phyloP scores from a whole-genome alignment of 1,284 basidiomycete species.

The Fomitopsis pinicola region DNA sequence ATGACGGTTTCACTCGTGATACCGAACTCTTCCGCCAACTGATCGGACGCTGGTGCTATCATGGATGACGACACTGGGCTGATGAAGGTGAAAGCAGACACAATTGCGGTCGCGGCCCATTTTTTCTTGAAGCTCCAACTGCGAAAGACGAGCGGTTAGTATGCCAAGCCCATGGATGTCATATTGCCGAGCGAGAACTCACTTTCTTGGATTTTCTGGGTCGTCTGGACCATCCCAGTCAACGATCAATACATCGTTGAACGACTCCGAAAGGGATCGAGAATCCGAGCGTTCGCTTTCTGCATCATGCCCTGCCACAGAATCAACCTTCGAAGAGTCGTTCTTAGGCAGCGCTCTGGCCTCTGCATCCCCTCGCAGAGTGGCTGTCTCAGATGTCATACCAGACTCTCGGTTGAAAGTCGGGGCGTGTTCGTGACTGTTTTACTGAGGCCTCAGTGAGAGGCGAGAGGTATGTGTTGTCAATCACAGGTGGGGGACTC shows the following conservation, averaged over 20 bases:
- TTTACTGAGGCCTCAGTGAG: not conserved
- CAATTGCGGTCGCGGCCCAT: constrained; percentile 58
- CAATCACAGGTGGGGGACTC: not conserved
- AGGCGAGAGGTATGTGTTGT: not conserved
- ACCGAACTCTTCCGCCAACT: constrained; percentile 52
- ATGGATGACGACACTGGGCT: constrained; percentile 67
- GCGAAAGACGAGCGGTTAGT: constrained; percentile 18
- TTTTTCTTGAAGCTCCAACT: constrained; percentile 60
- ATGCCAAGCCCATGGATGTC: too few relatives aligned
- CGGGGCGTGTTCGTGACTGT: not conserved
- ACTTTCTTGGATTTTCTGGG: constrained; percentile 65
- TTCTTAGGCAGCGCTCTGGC: not conserved
- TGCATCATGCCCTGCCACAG: not conserved
- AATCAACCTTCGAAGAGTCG: not conserved
- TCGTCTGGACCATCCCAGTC: constrained; percentile 64
- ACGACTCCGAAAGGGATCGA: not conserved
- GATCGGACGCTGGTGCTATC: constrained; percentile 60
- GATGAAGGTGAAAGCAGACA: constrained; percentile 65
- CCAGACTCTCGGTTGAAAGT: constrained; percentile 1
- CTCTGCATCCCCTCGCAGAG: constrained; percentile 4
- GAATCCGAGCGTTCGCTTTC: not conserved
- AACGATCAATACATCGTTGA: constrained; percentile 27
- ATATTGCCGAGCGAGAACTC: constrained; percentile 9
- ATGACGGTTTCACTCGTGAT: constrained; percentile 48
- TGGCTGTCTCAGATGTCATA: constrained; percentile 2